phyloP scores from a whole-genome alignment of 2,329 filamentous ascomycete genomes.

The Fusarium fujikuroi region DNA sequence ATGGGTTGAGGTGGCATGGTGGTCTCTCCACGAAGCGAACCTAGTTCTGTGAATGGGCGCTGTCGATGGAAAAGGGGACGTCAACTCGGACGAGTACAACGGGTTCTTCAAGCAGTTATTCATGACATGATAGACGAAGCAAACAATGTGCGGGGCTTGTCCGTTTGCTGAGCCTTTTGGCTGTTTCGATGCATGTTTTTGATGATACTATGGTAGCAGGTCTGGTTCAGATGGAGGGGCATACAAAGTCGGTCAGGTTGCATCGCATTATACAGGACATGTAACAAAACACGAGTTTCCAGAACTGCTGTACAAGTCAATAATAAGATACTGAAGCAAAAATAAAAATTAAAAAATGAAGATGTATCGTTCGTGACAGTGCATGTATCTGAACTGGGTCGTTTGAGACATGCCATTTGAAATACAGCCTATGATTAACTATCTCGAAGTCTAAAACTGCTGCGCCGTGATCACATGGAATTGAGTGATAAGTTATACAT shows the following conservation, averaged over 20 bases:
- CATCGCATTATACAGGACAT: constrained; percentile 39
- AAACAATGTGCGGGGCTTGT: constrained; percentile 6
- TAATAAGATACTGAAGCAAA: constrained; percentile 20
- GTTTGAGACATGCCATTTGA: background rate
- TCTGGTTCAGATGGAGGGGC: constrained; percentile 20
- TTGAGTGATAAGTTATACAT: background rate
- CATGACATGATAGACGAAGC: constrained; percentile 5
- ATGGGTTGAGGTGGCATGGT: constrained; percentile 1
- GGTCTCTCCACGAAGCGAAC: background rate
- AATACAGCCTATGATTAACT: background rate
- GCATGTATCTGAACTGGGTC: background rate
- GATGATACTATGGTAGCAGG: constrained; percentile 14
- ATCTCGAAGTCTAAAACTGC: background rate
- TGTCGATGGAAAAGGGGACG: background rate
- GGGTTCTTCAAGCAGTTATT: constrained; percentile 1
- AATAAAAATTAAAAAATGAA: too few relatives aligned
- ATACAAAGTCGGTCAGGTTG: constrained; percentile 31
- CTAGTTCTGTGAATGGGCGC: constrained; percentile 37
- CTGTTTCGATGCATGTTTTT: constrained; percentile 16
- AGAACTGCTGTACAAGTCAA: constrained; percentile 33
- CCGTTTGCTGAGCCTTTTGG: background rate
- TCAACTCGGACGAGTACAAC: constrained; percentile 10
- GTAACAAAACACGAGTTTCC: constrained; percentile 36
- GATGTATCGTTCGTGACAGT: background rate
- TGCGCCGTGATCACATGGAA: background rate